Evolutionary conservation across 2,329 filamentous ascomycete species (phyloP), one percentile per base, ranked within the genome.

Genomic region (Penicillium sp.): DNA sequence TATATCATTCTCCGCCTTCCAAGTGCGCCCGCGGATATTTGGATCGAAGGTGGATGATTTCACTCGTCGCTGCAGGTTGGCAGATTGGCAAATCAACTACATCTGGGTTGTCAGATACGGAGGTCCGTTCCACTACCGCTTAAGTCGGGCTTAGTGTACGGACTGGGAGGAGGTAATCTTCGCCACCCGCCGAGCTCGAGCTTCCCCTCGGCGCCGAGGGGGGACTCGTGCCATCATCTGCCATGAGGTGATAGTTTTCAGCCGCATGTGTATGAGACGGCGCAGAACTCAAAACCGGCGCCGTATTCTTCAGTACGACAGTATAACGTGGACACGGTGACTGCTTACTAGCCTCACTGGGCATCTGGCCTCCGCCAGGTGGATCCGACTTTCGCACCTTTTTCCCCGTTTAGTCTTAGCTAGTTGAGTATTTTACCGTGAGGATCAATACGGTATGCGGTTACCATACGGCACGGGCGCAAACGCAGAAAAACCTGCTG

Each of bases 361-460:
- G 25, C 25, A 28, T 10, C 20, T 38, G 42, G n/a, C 28, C 55
- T 58, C 60, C 60, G 37, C 54, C 58, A 15, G 10, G 54, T 55
- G 54, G 60, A 55, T 58, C 60, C 45, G 51, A 55, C 31, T 35
- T 38, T 47, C 35, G 47, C 47, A 49, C 10, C 34, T 49, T 49
- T 48, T 49, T 17, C 47, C 47, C 28, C n/a, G 47, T 34, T 35
- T 5, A 2, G 25, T 47, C 22, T 15, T 56, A 49, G 34, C 22
- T 15, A 41, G 28, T 17, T 37, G 17, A 10, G 12, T 35, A 42
- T 12, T 45, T 49, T 35, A 49, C 45, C 45, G 43, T 35, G 31
- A 35, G 28, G 47, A 49, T 20, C 31, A 34, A 48, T 34, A 48
- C 45, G 15, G 45, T 48, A 48, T 48, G 15, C 5, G 15, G 11